A percentile compares a stretch with the other conserved stretches of the same genome.
These are phyloP conservation scores for Xerocomus brunneocitrinus DNA, from an alignment of 768 basidiomycete genomes.

Conservation along the genomic window DNA sequence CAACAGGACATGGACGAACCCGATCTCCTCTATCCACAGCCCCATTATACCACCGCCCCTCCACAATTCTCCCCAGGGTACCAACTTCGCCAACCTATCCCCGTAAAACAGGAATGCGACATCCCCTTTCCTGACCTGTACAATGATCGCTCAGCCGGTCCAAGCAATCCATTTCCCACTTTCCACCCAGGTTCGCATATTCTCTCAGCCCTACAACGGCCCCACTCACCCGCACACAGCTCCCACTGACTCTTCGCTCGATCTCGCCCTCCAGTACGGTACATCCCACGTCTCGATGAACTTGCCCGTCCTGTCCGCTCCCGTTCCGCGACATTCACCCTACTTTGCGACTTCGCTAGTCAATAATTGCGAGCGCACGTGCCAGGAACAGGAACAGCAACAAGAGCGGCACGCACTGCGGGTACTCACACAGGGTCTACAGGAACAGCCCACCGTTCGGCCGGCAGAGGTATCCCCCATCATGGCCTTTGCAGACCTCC, in stretches of 20 bases:
- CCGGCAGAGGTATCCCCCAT: constrained; percentile 32
- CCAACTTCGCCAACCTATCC: constrained; percentile 17
- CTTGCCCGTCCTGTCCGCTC: constrained; percentile 26
- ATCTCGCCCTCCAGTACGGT: constrained; percentile 23
- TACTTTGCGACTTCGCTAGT: constrained; percentile 30
- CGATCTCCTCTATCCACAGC: constrained; percentile 22
- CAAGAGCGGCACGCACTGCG: constrained; percentile 28
- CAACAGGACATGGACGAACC: constrained; percentile 25
- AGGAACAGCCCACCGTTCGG: constrained; percentile 30
- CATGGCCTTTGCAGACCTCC: constrained; percentile 27
- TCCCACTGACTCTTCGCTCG: constrained; percentile 21
- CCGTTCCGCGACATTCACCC: constrained; percentile 31
- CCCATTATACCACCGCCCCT: constrained; percentile 19
- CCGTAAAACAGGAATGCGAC: constrained; percentile 28
- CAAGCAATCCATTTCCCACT: constrained; percentile 20
- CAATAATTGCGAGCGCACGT: constrained; percentile 34
- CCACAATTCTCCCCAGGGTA: constrained; percentile 22
- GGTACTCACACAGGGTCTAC: constrained; percentile 31
- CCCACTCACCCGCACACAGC: constrained; percentile 4
- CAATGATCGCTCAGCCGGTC: constrained; percentile 17
- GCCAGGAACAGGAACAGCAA: constrained; percentile 37
- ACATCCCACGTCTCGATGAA: constrained; percentile 17
- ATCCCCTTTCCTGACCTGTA: constrained; percentile 25
- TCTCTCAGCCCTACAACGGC: neutral
- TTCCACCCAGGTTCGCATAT: constrained; percentile 29